A percentile compares a stretch with the other conserved stretches of the same genome.
Evolutionary conservation across 1,139 yeast species (phyloP).

Genomic region (Pichia sp.): DNA sequence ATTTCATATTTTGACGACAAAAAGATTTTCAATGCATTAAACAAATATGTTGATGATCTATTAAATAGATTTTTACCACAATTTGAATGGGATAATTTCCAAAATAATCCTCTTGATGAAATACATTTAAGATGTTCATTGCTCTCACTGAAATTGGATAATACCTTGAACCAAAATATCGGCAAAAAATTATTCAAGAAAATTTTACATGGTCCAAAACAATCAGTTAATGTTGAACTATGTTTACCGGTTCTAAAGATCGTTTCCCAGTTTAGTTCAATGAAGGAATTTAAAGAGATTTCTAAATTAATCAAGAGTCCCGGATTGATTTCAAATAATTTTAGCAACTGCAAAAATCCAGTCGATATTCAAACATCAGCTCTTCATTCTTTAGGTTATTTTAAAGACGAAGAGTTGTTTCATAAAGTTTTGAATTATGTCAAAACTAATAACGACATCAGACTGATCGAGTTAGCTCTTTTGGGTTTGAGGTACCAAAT

Average conservation of each 20-base stretch:
- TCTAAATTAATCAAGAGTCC: conserved; percentile 44
- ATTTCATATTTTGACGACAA: conserved; percentile 22
- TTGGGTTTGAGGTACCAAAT: conserved; percentile 38
- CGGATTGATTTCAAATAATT: conserved; percentile 27
- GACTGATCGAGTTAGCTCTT: conserved; percentile 45
- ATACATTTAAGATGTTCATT: conserved; percentile 34
- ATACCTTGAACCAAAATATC: conserved; percentile 27
- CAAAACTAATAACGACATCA: conserved; percentile 44
- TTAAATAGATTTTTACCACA: conserved; percentile 17
- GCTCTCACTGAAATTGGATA: conserved; percentile 29
- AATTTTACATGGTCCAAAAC: conserved; percentile 40
- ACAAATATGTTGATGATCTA: conserved; percentile 16
- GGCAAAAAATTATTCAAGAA: conserved; percentile 37
- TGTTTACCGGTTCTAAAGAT: conserved; percentile 29
- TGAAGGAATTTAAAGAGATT: conserved; percentile 50
- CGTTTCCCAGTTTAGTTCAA: conserved; percentile 23
- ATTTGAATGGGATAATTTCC: conserved; percentile 21
- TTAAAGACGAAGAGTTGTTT: conserved; percentile 36
- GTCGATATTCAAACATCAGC: conserved; percentile 42
- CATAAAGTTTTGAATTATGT: conserved; percentile 48
- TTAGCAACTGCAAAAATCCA: conserved; percentile 20
- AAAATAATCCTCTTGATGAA: conserved; percentile 26
- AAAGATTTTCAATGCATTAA: conserved; percentile 21
- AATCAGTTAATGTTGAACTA: conserved; percentile 42
- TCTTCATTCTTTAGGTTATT: conserved; percentile 44